These are phyloP conservation scores for Xylaria bambusicola DNA, from an alignment of 495 filamentous ascomycete genomes.

Conservation along the genomic window DNA sequence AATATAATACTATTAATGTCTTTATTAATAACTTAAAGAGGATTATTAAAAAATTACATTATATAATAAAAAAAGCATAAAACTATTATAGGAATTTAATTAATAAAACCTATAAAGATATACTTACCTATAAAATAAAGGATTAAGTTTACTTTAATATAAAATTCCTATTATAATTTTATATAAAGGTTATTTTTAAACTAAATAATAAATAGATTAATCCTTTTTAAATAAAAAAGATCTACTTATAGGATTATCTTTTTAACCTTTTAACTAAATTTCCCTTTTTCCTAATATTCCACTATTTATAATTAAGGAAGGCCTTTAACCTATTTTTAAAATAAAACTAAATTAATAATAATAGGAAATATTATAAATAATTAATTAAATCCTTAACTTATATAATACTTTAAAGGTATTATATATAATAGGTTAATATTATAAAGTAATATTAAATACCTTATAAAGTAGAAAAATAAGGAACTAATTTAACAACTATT, in stretches of 20 bases:
- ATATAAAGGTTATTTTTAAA: not conserved
- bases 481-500: too few species aligned
- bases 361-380: too few species aligned
- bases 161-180: not conserved
- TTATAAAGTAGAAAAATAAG: too few species aligned
- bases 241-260: not conserved
- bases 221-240: not conserved
- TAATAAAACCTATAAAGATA: not conserved
- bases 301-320: not conserved
- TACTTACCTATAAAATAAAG: not conserved
- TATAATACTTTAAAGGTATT: too few species aligned
- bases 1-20: not conserved
- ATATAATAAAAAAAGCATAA: not conserved
- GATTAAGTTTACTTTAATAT: not conserved
- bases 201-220: not conserved
- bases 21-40: not conserved
- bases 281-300: not conserved
- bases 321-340: not conserved
- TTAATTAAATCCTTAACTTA: too few species aligned
- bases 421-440: too few species aligned
- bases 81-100: not conserved
- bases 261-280: not conserved
- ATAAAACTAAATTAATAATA: not conserved
- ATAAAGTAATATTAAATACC: too few species aligned
- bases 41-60: not conserved